Percentiles rank a stretch among this genome's conserved stretches.
These are phyloP conservation scores for Spirogloea muscicola DNA, from an alignment of 139 green algal species.

Conservation along the genomic window DNA sequence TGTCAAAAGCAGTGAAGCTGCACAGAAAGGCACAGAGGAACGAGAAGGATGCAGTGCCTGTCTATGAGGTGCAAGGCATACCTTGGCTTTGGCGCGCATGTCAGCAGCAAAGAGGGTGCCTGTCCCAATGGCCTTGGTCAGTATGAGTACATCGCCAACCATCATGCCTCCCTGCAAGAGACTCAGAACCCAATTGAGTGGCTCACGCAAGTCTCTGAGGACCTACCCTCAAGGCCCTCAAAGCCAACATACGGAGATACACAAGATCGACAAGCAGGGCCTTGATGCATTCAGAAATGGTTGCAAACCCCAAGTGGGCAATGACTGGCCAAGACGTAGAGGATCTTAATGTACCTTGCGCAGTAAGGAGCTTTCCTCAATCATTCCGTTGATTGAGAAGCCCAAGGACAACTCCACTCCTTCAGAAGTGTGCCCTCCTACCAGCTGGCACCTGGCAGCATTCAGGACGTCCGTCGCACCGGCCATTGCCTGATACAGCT, in stretches of 20 bases:
- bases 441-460: constrained; percentile 65
- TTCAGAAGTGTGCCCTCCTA: constrained; percentile 80
- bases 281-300: too few relatives aligned
- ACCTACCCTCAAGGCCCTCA: too few relatives aligned
- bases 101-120: constrained; percentile 66
- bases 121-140: constrained; percentile 83
- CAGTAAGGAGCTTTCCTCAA: constrained; percentile 23
- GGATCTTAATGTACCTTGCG: too few relatives aligned
- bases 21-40: background rate
- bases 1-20: background rate
- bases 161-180: constrained; percentile 56
- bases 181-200: too few relatives aligned
- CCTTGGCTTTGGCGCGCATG: constrained; percentile 65
- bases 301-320: too few relatives aligned
- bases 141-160: constrained; percentile 67
- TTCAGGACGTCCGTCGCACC: constrained; percentile 58
- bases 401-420: constrained; percentile 70
- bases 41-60: background rate
- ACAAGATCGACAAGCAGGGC: too few relatives aligned
- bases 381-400: constrained; percentile 63
- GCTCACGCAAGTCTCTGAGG: too few relatives aligned
- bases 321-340: too few relatives aligned
- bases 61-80: constrained; percentile 33
- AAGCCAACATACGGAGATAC: too few relatives aligned
- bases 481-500: constrained; percentile 75